These are phyloP conservation scores for Podila epicladia DNA, from an alignment of 192 early-diverging fungal genomes.

Conservation along the genomic window DNA sequence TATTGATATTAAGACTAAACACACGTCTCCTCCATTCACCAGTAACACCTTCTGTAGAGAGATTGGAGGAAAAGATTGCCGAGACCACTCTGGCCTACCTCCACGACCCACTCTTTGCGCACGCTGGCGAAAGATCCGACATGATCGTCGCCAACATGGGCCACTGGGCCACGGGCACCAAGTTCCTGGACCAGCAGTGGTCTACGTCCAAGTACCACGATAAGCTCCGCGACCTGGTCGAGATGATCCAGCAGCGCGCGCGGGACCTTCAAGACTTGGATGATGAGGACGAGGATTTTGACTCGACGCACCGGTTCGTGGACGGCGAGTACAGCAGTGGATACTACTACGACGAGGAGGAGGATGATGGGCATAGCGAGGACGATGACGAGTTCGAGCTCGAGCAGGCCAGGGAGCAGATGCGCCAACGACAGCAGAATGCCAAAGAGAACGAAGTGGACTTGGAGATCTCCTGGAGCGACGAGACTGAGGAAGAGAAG, in stretches of 20 bases:
- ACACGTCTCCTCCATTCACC: not conserved
- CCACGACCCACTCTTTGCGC: conserved; percentile 19
- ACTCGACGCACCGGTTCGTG: not conserved
- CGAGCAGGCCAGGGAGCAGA: conserved; percentile 8
- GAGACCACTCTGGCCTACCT: conserved; percentile 21
- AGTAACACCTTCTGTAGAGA: not conserved
- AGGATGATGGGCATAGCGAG: conserved; percentile 3
- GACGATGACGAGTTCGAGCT: conserved; percentile 19
- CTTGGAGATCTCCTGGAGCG: conserved; percentile 10
- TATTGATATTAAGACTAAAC: not conserved
- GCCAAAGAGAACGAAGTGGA: not conserved
- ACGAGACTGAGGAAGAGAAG: conserved; percentile 12
- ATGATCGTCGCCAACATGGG: conserved; percentile 36
- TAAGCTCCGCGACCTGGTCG: conserved; percentile 17
- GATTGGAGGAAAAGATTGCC: conserved; percentile 7
- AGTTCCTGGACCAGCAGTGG: conserved; percentile 25
- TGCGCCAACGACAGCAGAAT: conserved; percentile 5
- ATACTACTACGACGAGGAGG: not conserved
- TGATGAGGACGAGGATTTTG: conserved; percentile 14
- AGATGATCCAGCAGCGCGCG: conserved; percentile 19
- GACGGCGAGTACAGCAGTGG: conserved; percentile 8
- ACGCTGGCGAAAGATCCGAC: conserved; percentile 5
- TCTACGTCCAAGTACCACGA: conserved; percentile 32
- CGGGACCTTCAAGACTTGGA: conserved; percentile 23
- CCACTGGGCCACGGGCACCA: conserved; percentile 37